A percentile compares a stretch with the other conserved stretches of the same genome.
phyloP scores from a whole-genome alignment of 768 basidiomycete species.

The Cystobasidium tubakii region DNA sequence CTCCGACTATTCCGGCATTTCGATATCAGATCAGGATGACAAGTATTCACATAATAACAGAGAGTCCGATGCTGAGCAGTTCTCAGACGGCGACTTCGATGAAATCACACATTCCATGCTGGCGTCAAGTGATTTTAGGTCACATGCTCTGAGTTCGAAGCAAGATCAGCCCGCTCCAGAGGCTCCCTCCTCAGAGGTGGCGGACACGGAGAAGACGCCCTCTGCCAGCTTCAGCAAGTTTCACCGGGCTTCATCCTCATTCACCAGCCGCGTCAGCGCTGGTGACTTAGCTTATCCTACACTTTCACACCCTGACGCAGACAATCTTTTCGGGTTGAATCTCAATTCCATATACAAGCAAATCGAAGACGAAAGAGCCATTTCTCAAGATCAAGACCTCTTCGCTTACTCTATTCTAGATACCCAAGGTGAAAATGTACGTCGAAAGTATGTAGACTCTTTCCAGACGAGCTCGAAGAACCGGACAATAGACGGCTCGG shows the following conservation, averaged over 20 bases:
- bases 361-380: not conserved
- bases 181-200: not conserved
- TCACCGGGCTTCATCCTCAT: not conserved
- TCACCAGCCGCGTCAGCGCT: not conserved
- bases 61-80: not conserved
- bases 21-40: conserved; percentile 3
- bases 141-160: not conserved
- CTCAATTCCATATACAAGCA: not conserved
- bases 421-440: not conserved
- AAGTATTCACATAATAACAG: not conserved
- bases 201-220: not conserved
- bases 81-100: not conserved
- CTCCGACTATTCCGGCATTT: conserved; percentile 9
- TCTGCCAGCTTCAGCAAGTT: not conserved
- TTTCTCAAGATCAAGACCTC: not conserved
- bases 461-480: not conserved
- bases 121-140: not conserved
- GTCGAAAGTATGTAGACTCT: not conserved
- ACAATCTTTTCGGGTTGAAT: not conserved
- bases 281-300: not conserved
- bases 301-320: not conserved
- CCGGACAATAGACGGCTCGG: not conserved
- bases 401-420: not conserved
- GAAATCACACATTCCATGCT: conserved; percentile 13
- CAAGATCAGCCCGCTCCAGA: not conserved